These are phyloP conservation scores for Botryotinia convoluta DNA, from an alignment of 2,329 filamentous ascomycete genomes.

Conservation along the genomic window DNA sequence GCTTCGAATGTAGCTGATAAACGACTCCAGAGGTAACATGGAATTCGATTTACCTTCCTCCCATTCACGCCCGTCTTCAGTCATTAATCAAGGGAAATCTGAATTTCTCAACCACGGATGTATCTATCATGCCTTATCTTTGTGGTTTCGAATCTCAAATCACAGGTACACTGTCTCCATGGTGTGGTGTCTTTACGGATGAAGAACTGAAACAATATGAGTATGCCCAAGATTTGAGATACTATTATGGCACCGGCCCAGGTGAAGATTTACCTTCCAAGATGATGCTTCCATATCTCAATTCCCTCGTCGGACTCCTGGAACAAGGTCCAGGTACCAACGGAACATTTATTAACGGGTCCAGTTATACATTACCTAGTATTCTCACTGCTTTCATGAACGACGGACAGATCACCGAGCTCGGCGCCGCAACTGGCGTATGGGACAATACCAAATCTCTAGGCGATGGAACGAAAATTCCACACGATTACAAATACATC, in stretches of 20 bases:
- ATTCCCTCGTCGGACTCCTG: slow-evolving; percentile 53
- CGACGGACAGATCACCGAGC: slow-evolving; percentile 63
- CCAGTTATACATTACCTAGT: slow-evolving; percentile 50
- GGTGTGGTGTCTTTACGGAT: slow-evolving; percentile 60
- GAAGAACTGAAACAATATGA: slow-evolving; percentile 63
- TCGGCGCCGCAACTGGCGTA: slow-evolving; percentile 57
- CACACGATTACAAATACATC: slow-evolving; percentile 51
- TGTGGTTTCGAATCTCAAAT: slow-evolving; percentile 71
- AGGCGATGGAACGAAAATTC: slow-evolving; percentile 44
- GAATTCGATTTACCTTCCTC: slow-evolving; percentile 14
- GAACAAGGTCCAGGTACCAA: slow-evolving; percentile 49
- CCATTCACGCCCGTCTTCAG: slow-evolving; percentile 1
- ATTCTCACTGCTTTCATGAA: slow-evolving; percentile 63
- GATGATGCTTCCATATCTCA: slow-evolving; percentile 61
- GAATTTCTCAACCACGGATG: slow-evolving; percentile 51
- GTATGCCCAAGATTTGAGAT: slow-evolving; percentile 65
- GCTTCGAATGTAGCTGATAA: neutral
- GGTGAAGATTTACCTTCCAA: slow-evolving; percentile 52
- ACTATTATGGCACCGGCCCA: slow-evolving; percentile 63
- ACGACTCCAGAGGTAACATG: neutral
- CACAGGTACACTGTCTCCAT: slow-evolving; percentile 57
- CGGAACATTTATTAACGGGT: slow-evolving; percentile 48
- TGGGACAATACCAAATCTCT: slow-evolving; percentile 46
- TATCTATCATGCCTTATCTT: slow-evolving; percentile 62
- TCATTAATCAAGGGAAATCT: slow-evolving; percentile 45